Percentiles rank a stretch among this genome's conserved stretches.
Conservation (phyloP, 169 alveolate species). For the Plasmodium chabaudi region DNA sequence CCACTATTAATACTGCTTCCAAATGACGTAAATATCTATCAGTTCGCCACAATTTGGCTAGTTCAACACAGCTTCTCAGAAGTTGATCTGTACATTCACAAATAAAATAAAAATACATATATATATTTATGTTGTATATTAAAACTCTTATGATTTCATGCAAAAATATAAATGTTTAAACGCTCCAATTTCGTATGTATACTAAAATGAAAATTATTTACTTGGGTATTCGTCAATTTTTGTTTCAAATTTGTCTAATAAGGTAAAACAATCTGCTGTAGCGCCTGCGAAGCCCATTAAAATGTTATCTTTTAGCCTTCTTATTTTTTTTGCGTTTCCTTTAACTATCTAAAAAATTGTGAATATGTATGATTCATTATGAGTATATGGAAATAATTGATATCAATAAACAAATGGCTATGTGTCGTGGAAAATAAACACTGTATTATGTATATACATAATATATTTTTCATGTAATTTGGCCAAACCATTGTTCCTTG, state of each 20-base stretch:
- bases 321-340: slow-evolving; percentile 82
- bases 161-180: neutral
- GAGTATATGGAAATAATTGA: neutral
- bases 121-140: slow-evolving; percentile 3
- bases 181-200: neutral
- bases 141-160: neutral
- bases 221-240: slow-evolving; percentile 89
- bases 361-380: neutral
- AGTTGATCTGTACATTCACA: slow-evolving; percentile 80
- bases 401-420: slow-evolving; percentile 6
- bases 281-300: slow-evolving; percentile 89
- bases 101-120: neutral
- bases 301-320: slow-evolving; percentile 79
- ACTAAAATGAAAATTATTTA: slow-evolving; percentile 10
- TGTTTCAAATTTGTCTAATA: slow-evolving; percentile 85
- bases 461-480: neutral
- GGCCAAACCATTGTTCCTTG: slow-evolving; percentile 81
- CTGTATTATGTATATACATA: no score
- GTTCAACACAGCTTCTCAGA: slow-evolving; percentile 87
- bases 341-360: slow-evolving; percentile 77
- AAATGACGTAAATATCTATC: slow-evolving; percentile 84
- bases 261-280: slow-evolving; percentile 89
- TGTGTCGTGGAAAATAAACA: no score
- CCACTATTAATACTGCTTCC: slow-evolving; percentile 87
- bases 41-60: slow-evolving; percentile 90